Base-by-base conservation (phyloP, 495 filamentous ascomycete genomes). In the Talaromyces proteolyticus region DNA sequence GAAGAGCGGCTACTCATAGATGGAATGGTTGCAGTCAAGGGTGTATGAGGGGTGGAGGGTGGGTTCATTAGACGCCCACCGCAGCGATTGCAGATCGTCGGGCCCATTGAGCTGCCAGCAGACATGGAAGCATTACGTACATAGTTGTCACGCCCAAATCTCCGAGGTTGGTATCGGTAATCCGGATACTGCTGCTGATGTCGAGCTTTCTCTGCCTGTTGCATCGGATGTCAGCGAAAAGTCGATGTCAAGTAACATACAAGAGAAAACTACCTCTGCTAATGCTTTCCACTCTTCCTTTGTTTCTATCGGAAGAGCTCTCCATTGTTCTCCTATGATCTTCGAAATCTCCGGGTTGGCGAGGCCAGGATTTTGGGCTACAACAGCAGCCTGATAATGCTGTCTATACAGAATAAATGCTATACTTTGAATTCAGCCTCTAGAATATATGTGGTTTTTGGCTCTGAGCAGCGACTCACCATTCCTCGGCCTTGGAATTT, bases 371-470 rank as follows among this genome's bases (percentile, higher is more conserved):
- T 96, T 77, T 57, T 87, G 81, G 10, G 82, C 76, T 6, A 92
- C 86, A 8, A 96, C 87, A 7, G 77, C 69, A 5, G 84, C 82
- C 70, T 97, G 93, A 60, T 93, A 84, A 65, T 94, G 88, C 63
- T 97, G 93, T 23, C 93, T 88, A 70, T 96, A 98, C 57, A 98
- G 78, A 57, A 98, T 98, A 68, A 98, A 98, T 29, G 94, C 93
- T 98, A 63, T 55, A 47, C 44, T 16, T 12, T 14, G 21, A 18
- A 3, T 8, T 50, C 5, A 50, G 47, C 23, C 1, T 17, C 4
- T 19, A n/a, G 12, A 11, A 19, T 6, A 21, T 12, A 40, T 38
- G 3, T 3, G 25, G 12, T 10, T 21, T 2, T n/a, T 21, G 21
- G 34, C 17, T 44, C 45, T 8, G 24, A 25, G 20, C 16, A 2